Evolutionary conservation across 305 asterid species (phyloP), one percentile per base, ranked within the genome.

Genomic region (Withania somnifera): DNA sequence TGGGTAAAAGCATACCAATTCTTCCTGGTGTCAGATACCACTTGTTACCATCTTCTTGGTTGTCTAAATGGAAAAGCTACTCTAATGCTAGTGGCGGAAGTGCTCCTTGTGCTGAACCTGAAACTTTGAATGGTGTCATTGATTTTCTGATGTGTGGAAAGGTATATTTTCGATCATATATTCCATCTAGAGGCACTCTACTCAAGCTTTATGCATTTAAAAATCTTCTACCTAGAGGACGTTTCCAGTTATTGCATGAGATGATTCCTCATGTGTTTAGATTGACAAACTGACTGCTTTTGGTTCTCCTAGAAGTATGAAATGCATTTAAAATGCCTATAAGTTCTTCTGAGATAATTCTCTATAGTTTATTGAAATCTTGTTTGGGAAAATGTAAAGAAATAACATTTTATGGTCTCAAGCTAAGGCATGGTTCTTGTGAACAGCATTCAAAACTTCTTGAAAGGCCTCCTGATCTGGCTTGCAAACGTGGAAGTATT

Each of bases 401-500:
- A 64, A n/a, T 34, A 69, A 36, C 71, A 28, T 36, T 22, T 47
- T 47, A 17, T 28, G 57, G 45, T 75, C 50, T 86, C 80, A 52
- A 83, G 53, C 80, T 79, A 56, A 76, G 80, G 71, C 69, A 53
- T 75, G 57, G 66, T 82, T 86, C 78, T 78, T 67, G 78, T 85
- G 63, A 79, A 85, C 97, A 96, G 99, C 99, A 96, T 77, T 84
- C 88, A 82, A 90, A 86, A 86, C 94, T 96, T 86, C 90, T 91
- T 73, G 97, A 90, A 90, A 93, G 97, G 88, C 99, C 99, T 79
- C 99, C 99, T 17, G 94, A 93, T 58, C 93, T 95, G 82, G 45
- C 87, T 79, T 91, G 95, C 89, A 93, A 88, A 88, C 97, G 97
- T 56, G 98, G 91, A 67, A 86, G 87, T 71, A 86, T 95, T 88